phyloP scores from a whole-genome alignment of 1,139 yeast genomes.

The Geotrichum klebahnii region DNA sequence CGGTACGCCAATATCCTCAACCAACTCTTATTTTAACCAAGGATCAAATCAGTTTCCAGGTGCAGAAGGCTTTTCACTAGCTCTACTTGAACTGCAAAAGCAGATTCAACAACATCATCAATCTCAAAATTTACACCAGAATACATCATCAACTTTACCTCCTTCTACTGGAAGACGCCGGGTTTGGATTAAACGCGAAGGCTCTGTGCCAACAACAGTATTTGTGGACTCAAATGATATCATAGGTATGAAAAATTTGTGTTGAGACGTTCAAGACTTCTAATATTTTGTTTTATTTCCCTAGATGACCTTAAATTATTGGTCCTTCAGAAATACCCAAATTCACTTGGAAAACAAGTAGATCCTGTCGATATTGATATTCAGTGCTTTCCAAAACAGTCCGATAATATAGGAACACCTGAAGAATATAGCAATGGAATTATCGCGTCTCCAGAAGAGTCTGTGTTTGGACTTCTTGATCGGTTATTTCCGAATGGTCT shows the following conservation, averaged over 20 bases:
- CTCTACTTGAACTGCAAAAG: constrained; percentile 6
- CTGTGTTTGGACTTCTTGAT: constrained; percentile 58
- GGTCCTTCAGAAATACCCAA: constrained; percentile 62
- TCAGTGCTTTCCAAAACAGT: neutral
- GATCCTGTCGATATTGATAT: constrained; percentile 65
- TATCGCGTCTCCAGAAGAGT: constrained; percentile 54
- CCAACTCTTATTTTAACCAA: too few relatives aligned
- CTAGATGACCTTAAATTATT: constrained; percentile 69
- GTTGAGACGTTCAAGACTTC: neutral
- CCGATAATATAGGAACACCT: too few relatives aligned
- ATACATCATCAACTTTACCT: constrained; percentile 7
- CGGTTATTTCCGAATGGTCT: constrained; percentile 56
- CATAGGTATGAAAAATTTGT: constrained; percentile 10
- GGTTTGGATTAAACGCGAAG: constrained; percentile 61
- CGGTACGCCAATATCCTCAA: too few relatives aligned
- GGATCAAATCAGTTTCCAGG: neutral
- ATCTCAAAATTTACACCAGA: too few relatives aligned
- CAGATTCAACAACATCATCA: constrained; percentile 12
- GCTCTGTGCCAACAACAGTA: constrained; percentile 65
- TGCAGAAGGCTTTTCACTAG: constrained; percentile 1
- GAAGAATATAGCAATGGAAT: neutral
- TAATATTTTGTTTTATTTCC: neutral
- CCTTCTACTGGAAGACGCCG: too few relatives aligned
- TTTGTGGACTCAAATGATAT: constrained; percentile 52
- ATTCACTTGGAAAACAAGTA: constrained; percentile 54